Evolutionary conservation across 345 rosid genomes (phyloP).

Genomic region (Boechera divaricarpa): DNA sequence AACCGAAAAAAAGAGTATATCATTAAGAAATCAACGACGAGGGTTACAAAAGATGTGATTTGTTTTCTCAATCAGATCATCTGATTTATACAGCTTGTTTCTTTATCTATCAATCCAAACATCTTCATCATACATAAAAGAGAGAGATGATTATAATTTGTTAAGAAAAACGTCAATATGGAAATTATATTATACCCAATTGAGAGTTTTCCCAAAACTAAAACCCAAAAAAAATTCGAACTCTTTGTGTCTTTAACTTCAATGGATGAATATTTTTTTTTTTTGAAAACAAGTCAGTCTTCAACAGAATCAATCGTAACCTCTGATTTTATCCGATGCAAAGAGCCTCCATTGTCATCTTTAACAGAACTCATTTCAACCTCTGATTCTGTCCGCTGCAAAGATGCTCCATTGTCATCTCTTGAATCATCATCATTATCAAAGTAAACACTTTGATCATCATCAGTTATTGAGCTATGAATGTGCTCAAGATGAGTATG

Average conservation of each 20-base stretch:
- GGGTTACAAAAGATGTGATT: neutral
- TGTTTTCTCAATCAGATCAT: constrained; percentile 11
- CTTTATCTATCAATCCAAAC: constrained; percentile 22
- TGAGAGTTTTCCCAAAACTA: neutral
- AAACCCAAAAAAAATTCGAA: constrained; percentile 1
- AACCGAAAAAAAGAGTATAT: too few relatives aligned
- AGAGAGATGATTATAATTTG: constrained; percentile 22
- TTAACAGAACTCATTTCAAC: neutral
- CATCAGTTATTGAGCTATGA: constrained; percentile 36
- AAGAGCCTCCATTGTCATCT: neutral
- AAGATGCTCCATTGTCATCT: constrained; percentile 30
- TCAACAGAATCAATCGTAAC: neutral
- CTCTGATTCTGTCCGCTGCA: neutral
- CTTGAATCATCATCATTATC: constrained; percentile 35
- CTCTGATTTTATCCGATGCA: neutral
- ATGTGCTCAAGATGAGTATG: constrained; percentile 33
- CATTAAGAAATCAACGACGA: too few relatives aligned
- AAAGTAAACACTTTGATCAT: constrained; percentile 43
- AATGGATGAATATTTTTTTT: neutral
- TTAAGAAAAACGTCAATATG: neutral
- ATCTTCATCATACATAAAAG: constrained; percentile 27
- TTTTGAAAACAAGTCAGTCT: neutral
- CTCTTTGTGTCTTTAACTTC: neutral
- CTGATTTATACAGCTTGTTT: constrained; percentile 17
- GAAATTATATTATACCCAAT: neutral